phyloP scores from a whole-genome alignment of 495 filamentous ascomycete species.

The Letharia lupina region DNA sequence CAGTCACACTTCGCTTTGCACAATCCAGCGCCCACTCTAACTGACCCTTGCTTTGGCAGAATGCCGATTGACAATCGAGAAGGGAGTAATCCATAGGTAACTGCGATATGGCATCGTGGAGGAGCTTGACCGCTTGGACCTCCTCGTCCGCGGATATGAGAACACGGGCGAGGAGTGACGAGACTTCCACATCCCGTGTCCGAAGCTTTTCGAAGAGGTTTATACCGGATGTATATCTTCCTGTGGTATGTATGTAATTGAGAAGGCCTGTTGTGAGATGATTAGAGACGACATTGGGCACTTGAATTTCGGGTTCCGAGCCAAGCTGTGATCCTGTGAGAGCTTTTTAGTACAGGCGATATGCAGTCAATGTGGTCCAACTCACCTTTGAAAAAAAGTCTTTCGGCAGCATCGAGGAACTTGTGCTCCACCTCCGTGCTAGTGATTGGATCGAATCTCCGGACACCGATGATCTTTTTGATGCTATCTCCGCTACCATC shows the following conservation, averaged over 20 bases:
- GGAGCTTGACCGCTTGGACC: slow-evolving; percentile 79
- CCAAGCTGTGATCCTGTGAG: slow-evolving; percentile 80
- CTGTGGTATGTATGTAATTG: slow-evolving; percentile 95
- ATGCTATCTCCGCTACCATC: slow-evolving; percentile 86
- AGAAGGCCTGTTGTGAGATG: slow-evolving; percentile 85
- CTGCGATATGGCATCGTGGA: slow-evolving; percentile 81
- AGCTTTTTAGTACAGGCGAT: slow-evolving; percentile 23
- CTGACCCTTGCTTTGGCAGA: slow-evolving; percentile 79
- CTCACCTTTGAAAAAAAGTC: slow-evolving; percentile 85
- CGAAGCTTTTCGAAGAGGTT: slow-evolving; percentile 97
- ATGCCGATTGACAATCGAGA: slow-evolving; percentile 88
- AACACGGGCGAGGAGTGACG: slow-evolving; percentile 82
- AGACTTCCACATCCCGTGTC: slow-evolving; percentile 82
- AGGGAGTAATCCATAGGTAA: slow-evolving; percentile 94
- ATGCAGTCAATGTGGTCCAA: not conserved
- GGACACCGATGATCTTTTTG: slow-evolving; percentile 84
- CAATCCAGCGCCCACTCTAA: slow-evolving; percentile 82
- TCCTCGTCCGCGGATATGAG: slow-evolving; percentile 91
- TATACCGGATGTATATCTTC: slow-evolving; percentile 88
- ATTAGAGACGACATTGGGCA: slow-evolving; percentile 95
- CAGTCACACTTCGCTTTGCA: slow-evolving; percentile 86
- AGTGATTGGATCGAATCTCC: slow-evolving; percentile 93
- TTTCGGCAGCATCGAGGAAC: slow-evolving; percentile 91
- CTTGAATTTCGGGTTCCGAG: slow-evolving; percentile 94
- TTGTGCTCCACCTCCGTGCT: slow-evolving; percentile 95